phyloP scores from a whole-genome alignment of 148 eudicot species.

The Diospyros kaki region DNA sequence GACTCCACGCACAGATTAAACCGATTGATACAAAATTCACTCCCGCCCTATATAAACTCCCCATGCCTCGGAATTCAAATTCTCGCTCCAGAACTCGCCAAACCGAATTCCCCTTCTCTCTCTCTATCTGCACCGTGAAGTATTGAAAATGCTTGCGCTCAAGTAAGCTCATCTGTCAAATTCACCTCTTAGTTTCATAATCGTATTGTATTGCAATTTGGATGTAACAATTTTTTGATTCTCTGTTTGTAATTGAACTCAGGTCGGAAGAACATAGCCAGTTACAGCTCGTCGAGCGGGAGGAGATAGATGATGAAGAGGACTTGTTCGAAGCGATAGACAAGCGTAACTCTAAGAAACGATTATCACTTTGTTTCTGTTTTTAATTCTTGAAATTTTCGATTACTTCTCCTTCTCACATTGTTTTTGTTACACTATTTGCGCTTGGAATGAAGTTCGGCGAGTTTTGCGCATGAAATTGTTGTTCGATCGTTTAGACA shows the following conservation, averaged over 20 bases:
- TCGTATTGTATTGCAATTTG: neutral
- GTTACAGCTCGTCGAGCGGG: slow-evolving; percentile 74
- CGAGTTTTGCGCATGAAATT: neutral
- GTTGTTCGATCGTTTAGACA: too few relatives aligned
- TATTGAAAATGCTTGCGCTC: slow-evolving; percentile 48
- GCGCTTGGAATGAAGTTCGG: neutral
- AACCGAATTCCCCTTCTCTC: slow-evolving; percentile 1
- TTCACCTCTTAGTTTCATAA: slow-evolving; percentile 1
- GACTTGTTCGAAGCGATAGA: slow-evolving; percentile 87
- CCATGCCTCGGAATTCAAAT: slow-evolving; percentile 7
- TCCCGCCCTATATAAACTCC: slow-evolving; percentile 6
- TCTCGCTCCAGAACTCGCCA: neutral
- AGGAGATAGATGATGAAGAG: slow-evolving; percentile 85
- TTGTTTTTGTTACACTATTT: neutral
- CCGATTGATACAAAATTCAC: neutral
- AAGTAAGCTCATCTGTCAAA: slow-evolving; percentile 35
- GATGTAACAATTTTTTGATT: neutral
- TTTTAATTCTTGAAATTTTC: neutral
- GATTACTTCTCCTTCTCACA: neutral
- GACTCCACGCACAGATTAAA: slow-evolving; percentile 9
- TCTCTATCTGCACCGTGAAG: neutral
- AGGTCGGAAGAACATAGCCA: slow-evolving; percentile 82
- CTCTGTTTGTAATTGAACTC: slow-evolving; percentile 13
- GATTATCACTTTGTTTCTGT: slow-evolving; percentile 1
- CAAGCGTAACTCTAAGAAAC: slow-evolving; percentile 36